A percentile compares a stretch with the other conserved stretches of the same genome.
Conservation (phyloP, 2,329 filamentous ascomycete genomes). For the Atkinsonella texensis region DNA sequence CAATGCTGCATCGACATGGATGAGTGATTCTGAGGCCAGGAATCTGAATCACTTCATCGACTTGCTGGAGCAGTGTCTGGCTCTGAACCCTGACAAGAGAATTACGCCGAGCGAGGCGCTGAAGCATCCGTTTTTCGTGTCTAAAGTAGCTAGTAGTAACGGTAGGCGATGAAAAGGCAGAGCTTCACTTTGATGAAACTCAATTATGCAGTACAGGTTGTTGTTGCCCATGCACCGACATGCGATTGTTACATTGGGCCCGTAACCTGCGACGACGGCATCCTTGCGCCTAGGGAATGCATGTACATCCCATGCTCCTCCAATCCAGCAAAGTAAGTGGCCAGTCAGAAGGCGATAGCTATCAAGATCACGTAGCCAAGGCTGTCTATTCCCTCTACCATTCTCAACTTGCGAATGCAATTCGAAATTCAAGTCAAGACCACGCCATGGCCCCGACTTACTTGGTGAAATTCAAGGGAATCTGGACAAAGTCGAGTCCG, state of each 20-base stretch:
- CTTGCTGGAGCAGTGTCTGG: slow-evolving; percentile 75
- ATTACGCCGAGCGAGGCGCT: slow-evolving; percentile 79
- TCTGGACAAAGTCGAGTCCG: no score
- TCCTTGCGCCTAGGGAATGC: no score
- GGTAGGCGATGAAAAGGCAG: slow-evolving; percentile 1
- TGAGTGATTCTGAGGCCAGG: slow-evolving; percentile 61
- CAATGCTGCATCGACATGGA: slow-evolving; percentile 58
- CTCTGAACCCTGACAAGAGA: slow-evolving; percentile 84
- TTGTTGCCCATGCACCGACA: background rate
- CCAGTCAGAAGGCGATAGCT: no score
- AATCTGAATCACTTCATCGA: slow-evolving; percentile 79
- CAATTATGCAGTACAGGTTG: background rate
- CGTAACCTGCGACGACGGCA: background rate
- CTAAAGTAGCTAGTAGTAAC: slow-evolving; percentile 12
- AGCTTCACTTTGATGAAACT: background rate
- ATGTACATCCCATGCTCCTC: no score
- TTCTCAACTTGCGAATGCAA: no score
- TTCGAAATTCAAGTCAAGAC: no score
- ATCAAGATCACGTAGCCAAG: no score
- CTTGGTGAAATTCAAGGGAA: no score
- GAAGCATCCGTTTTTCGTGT: slow-evolving; percentile 73
- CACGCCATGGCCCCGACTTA: no score
- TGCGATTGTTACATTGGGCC: background rate
- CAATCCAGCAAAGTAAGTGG: no score
- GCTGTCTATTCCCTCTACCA: no score